A percentile compares a stretch with the other conserved stretches of the same genome.
These are phyloP conservation scores for Hypoxylon sp. DNA, from an alignment of 2,329 filamentous ascomycete genomes.

Conservation along the genomic window DNA sequence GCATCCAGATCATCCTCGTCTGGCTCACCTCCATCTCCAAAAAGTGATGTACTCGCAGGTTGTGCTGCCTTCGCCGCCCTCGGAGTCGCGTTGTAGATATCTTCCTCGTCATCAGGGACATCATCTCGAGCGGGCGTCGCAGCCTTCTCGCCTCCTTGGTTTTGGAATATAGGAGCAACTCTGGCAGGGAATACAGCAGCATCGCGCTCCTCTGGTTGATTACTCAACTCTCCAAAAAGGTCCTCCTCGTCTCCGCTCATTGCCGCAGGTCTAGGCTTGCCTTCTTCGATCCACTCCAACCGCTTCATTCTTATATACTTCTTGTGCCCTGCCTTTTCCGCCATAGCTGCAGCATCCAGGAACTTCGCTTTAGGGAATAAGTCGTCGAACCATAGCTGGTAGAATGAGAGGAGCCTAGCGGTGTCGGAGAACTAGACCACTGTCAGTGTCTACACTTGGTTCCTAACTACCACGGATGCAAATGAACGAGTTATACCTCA, in stretches of 20 bases:
- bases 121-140: conserved; percentile 54
- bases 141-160: conserved; percentile 47
- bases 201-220: conserved; percentile 47
- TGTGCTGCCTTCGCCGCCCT: conserved; percentile 42
- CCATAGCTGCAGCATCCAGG: conserved; percentile 86
- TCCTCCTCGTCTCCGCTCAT: conserved; percentile 52
- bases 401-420: conserved; percentile 84
- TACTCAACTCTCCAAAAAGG: conserved; percentile 45
- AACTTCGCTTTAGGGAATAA: conserved; percentile 96
- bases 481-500: conserved; percentile 68
- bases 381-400: conserved; percentile 97
- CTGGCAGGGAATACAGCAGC: conserved; percentile 50
- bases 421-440: conserved; percentile 82
- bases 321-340: conserved; percentile 93
- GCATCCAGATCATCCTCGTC: conserved; percentile 63
- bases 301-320: conserved; percentile 80
- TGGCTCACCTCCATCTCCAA: conserved; percentile 45
- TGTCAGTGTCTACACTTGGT: conserved; percentile 14
- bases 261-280: conserved; percentile 63
- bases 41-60: conserved; percentile 41
- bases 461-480: neutral
- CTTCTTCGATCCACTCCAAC: conserved; percentile 86
- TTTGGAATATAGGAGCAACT: conserved; percentile 57
- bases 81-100: conserved; percentile 69
- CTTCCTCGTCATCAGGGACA: conserved; percentile 60